Base-by-base conservation (phyloP, 2,329 filamentous ascomycete genomes). In the Cladosporium sp. region DNA sequence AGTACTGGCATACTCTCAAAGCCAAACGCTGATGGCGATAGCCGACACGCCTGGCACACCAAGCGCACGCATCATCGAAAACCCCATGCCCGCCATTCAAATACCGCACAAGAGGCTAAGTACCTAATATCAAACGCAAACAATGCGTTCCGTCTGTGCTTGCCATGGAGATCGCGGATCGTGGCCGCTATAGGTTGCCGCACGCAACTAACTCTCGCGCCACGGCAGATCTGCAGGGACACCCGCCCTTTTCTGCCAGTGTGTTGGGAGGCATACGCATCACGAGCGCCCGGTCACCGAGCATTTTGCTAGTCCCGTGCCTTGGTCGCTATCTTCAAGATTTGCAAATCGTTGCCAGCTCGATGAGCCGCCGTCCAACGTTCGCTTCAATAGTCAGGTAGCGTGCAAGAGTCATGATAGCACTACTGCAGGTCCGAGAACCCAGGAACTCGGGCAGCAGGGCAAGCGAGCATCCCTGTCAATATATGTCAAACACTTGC, bases 401-500 rank as follows among this genome's bases (percentile, higher is more conserved):
- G n/a, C 8, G 40, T 10, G 31, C 55, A 40, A 57, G 55, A 57
- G 55, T 57, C 55, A 57, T 37, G 55, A 3, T 18, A 40, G 23
- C 53, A 23, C 18, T 33, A 55, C 8, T 35, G 50, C 50, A 57
- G 53, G 29, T 10, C 55, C 56, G 16, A 23, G 21, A 59, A 44
- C 18, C 55, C 56, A 18, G 26, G 21, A 59, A 59, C 56, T 18
- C 56, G 56, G 40, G 56, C 35, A 44, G 35, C 18, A 23, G 56
- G 35, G 52, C 5, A 35, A 46, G 40, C 40, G 35, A 26, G 14
- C 55, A 40, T 28, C 55, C 55, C 55, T 28, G 55, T 11, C 55
- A 28, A 21, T 33, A 59, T 28, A 55, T 31, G n/a, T 33, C 52
- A 55, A 55, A 55, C 52, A n/a, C 33, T 44, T 59, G 33, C 56